These are phyloP conservation scores for Anthracocystis setariae DNA, from an alignment of 1,284 basidiomycete genomes.

Conservation along the genomic window DNA sequence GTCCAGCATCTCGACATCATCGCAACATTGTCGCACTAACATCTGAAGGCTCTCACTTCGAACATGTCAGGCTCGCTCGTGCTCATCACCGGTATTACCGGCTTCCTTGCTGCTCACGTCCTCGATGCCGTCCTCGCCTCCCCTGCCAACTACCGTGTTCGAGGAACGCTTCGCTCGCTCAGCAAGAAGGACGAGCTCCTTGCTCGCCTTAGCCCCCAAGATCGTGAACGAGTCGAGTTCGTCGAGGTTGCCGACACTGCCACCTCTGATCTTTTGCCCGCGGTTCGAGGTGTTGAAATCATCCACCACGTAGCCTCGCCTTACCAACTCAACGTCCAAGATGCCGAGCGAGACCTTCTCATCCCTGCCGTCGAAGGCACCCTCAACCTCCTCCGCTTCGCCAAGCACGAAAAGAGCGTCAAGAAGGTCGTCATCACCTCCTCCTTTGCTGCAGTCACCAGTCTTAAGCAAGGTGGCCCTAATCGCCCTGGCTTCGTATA, in stretches of 20 bases:
- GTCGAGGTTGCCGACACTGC: conserved; percentile 66
- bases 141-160: conserved; percentile 51
- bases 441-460: conserved; percentile 61
- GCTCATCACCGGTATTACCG: conserved; percentile 60
- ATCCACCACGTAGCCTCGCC: conserved; percentile 56
- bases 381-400: conserved; percentile 59
- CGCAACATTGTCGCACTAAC: too few species aligned
- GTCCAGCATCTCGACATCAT: too few species aligned
- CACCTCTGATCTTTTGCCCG: conserved; percentile 62
- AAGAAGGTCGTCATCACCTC: conserved; percentile 63
- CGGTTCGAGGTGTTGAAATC: conserved; percentile 57
- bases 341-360: conserved; percentile 66
- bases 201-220: conserved; percentile 27
- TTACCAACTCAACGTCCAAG: conserved; percentile 60
- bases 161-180: conserved; percentile 56
- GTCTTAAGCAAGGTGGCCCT: conserved; percentile 54
- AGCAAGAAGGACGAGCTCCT: conserved; percentile 56
- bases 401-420: conserved; percentile 54
- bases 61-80: conserved; percentile 48
- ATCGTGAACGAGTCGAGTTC: conserved; percentile 53
- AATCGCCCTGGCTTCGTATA: conserved; percentile 58
- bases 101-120: conserved; percentile 59
- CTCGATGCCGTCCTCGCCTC: conserved; percentile 55
- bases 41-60: too few species aligned
- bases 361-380: conserved; percentile 68